These are phyloP conservation scores for Nematocida displodere DNA, from an alignment of 371 early-diverging fungal genomes.

Conservation along the genomic window DNA sequence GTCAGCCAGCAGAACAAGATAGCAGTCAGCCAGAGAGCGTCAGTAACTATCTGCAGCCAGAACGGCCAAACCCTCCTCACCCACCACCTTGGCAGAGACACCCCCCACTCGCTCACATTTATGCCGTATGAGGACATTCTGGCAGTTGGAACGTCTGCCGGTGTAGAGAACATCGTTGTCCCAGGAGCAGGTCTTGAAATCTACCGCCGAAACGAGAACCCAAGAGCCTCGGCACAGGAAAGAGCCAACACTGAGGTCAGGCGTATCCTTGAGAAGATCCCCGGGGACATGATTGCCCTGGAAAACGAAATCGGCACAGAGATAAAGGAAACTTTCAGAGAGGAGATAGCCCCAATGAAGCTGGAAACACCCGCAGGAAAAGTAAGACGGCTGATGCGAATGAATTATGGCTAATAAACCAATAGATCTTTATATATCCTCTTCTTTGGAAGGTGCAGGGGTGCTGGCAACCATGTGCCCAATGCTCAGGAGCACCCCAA, in stretches of 20 bases:
- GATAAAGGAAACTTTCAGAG: constrained; percentile 13
- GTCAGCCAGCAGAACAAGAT: constrained; percentile 77
- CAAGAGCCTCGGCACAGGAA: neutral
- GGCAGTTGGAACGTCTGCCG: constrained; percentile 75
- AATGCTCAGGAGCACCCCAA: neutral
- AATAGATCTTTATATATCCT: constrained; percentile 3
- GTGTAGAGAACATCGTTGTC: constrained; percentile 75
- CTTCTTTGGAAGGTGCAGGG: neutral
- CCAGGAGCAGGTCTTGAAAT: constrained; percentile 68
- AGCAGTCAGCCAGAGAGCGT: constrained; percentile 73
- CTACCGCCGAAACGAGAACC: constrained; percentile 40
- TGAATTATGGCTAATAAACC: constrained; percentile 13
- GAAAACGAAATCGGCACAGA: constrained; percentile 40
- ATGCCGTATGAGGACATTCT: constrained; percentile 93
- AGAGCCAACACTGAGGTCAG: constrained; percentile 23
- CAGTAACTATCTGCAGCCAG: constrained; percentile 67
- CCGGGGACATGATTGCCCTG: constrained; percentile 43
- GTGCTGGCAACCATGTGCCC: constrained; percentile 34
- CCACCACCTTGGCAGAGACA: constrained; percentile 69
- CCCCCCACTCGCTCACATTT: constrained; percentile 70
- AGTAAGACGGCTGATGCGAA: constrained; percentile 38
- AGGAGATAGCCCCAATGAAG: constrained; percentile 42
- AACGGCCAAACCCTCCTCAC: constrained; percentile 78
- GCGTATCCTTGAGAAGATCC: constrained; percentile 46
- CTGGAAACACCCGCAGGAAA: constrained; percentile 49